Conservation (phyloP, 2,329 filamentous ascomycete genomes). For the Botrytis elliptica region DNA sequence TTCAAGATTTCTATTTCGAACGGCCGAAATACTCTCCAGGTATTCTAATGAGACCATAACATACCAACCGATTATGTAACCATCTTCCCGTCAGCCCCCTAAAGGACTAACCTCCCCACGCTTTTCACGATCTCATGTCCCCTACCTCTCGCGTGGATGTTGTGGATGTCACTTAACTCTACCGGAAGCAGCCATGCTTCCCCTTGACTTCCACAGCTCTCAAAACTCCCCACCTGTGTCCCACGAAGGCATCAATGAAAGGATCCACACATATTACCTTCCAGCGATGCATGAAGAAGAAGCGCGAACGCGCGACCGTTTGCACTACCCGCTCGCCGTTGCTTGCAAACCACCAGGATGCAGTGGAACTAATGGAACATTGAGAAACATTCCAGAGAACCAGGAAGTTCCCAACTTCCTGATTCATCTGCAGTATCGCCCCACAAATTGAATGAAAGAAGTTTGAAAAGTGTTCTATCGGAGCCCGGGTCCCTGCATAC, state of each 20-base stretch:
- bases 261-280: slow-evolving; percentile 2
- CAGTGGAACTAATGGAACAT: slow-evolving; percentile 7
- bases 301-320: slow-evolving; percentile 12
- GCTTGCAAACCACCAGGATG: slow-evolving; percentile 11
- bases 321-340: slow-evolving; percentile 13
- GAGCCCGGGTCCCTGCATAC: slow-evolving; percentile 21
- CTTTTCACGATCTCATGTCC: slow-evolving; percentile 6
- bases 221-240: neutral
- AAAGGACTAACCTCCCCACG: slow-evolving; percentile 16
- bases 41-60: neutral
- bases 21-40: neutral
- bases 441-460: slow-evolving; percentile 9
- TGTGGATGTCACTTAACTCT: slow-evolving; percentile 18
- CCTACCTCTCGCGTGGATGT: slow-evolving; percentile 20
- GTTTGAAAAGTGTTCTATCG: slow-evolving; percentile 9
- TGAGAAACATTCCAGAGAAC: neutral
- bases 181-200: slow-evolving; percentile 19
- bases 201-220: slow-evolving; percentile 18
- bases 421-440: neutral
- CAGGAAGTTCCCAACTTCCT: neutral
- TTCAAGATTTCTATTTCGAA: neutral
- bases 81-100: slow-evolving; percentile 18
- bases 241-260: slow-evolving; percentile 9
- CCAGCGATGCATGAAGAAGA: neutral
- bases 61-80: slow-evolving; percentile 16